phyloP scores from a whole-genome alignment of 192 early-diverging fungal species.

The Geranomyces variabilis region DNA sequence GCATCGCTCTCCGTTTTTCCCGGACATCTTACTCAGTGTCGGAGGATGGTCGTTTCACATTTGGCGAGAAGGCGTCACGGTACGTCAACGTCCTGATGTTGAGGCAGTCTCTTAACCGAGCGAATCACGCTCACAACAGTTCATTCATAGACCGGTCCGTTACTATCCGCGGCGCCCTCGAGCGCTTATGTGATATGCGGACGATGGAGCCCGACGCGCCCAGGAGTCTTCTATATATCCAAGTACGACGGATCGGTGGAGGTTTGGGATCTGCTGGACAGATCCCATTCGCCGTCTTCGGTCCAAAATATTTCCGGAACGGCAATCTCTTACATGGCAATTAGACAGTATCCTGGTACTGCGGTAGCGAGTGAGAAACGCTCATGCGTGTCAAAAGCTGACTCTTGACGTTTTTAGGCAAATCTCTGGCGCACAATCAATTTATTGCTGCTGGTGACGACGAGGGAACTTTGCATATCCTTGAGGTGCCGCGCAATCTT shows the following conservation, averaged over 20 bases:
- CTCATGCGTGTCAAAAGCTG: too few species aligned
- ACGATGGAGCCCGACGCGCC: slow-evolving; percentile 63
- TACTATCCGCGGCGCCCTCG: slow-evolving; percentile 49
- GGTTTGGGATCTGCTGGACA: slow-evolving; percentile 67
- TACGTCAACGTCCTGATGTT: slow-evolving; percentile 2
- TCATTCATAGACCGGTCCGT: slow-evolving; percentile 48
- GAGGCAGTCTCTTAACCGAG: not conserved
- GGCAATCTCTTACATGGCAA: slow-evolving; percentile 52
- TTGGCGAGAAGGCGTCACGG: slow-evolving; percentile 59
- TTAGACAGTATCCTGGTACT: slow-evolving; percentile 54
- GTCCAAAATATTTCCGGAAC: slow-evolving; percentile 55
- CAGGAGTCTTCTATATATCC: slow-evolving; percentile 66
- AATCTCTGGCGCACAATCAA: slow-evolving; percentile 42
- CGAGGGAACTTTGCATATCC: slow-evolving; percentile 65
- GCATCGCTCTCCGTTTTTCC: slow-evolving; percentile 66
- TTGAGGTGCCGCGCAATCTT: slow-evolving; percentile 62
- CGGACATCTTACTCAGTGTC: slow-evolving; percentile 59
- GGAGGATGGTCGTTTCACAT: slow-evolving; percentile 67
- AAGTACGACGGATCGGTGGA: slow-evolving; percentile 62
- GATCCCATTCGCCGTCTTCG: slow-evolving; percentile 54
- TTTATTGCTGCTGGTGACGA: slow-evolving; percentile 68
- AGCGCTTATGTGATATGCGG: slow-evolving; percentile 50
- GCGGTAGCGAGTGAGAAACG: not conserved
- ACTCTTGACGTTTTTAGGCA: slow-evolving; percentile 13
- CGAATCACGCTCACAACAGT: not conserved